Evolutionary conservation across 805 yeast species (phyloP).

Genomic region (Starmerella ratchasimensis): DNA sequence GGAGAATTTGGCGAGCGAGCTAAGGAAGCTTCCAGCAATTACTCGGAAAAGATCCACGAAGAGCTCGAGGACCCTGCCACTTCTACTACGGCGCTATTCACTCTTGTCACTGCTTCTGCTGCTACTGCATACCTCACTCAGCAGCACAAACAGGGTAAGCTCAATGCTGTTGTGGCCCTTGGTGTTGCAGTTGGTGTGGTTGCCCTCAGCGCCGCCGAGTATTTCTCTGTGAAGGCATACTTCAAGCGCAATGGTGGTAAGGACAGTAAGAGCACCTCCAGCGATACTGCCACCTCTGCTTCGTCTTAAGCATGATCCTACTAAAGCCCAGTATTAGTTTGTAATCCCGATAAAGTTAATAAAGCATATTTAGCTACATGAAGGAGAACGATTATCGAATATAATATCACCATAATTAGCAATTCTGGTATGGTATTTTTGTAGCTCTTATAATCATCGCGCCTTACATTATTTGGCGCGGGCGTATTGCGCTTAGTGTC

Average conservation of each 20-base stretch:
- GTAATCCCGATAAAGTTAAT: too few relatives aligned
- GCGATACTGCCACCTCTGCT: too few relatives aligned
- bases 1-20: constrained; percentile 13
- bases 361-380: too few relatives aligned
- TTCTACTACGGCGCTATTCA: constrained; percentile 21
- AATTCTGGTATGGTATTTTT: too few relatives aligned
- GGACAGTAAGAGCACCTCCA: too few relatives aligned
- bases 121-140: constrained; percentile 22
- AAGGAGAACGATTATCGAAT: too few relatives aligned
- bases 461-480: too few relatives aligned
- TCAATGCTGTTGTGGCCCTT: constrained; percentile 16
- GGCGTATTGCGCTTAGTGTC: too few relatives aligned
- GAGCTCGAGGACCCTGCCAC: constrained; percentile 22
- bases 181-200: constrained; percentile 21
- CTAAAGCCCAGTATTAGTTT: too few relatives aligned
- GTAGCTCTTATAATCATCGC: too few relatives aligned
- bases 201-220: constrained; percentile 22
- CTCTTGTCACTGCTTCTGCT: constrained; percentile 22
- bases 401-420: too few relatives aligned
- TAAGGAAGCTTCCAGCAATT: constrained; percentile 11
- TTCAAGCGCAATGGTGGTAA: constrained; percentile 20
- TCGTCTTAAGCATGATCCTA: too few relatives aligned
- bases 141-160: constrained; percentile 22
- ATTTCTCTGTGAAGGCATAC: constrained; percentile 22
- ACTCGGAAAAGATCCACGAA: constrained; percentile 18